Evolutionary conservation across 176 grass and related monocot species (phyloP), one percentile per base, ranked within the genome.

Genomic region (Thinopyrum elongatum): DNA sequence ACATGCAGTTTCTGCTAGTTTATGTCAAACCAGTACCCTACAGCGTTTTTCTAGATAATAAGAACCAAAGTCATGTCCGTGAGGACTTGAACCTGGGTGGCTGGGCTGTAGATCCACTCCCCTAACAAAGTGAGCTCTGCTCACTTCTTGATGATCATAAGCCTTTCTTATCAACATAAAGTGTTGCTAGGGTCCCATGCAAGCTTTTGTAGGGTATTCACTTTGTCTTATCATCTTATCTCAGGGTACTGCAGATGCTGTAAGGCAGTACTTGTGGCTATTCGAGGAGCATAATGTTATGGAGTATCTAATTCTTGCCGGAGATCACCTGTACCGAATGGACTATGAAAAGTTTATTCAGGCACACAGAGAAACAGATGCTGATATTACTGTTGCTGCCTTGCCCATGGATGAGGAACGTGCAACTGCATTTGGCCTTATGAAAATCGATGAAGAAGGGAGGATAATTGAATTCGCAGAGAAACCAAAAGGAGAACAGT

Each of bases 341-440:
- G 97, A 99, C 87, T 99, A 99, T 75, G 92, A 97, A 86, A 97
- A 96, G 79, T 99, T 99, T 74, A 97, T 99, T 57, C 97, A 99
- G 72, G 92, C 92, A 10, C 97, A 99, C 70, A 89, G 94, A 78
- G 97, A 99, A 82, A 94, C 97, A 4, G 85, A 97, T 80, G 90
- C 97, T 49, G 97, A 99, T 65, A 97, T 99, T 71, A 99, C 97
- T 49, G 97, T 99, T 41, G 88, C 97, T 5, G 92, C 90, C 31
- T 58, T 99, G 38, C 97, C 97, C 1, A 90, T 99, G 94, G 97
- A 99, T 83, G 97, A 99, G 83, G 74, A 86, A 78, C 92, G 92
- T 65, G 97, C 97, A 79, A 97, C 97, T 60, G 94, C 94, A 12
- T 99, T 99, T 78, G 97, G 97, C 5, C 85, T 99, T 14, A 99